Evolutionary conservation across 805 yeast species (phyloP), one percentile per base, ranked within the genome.

Genomic region (Nakazawaea siamensis): DNA sequence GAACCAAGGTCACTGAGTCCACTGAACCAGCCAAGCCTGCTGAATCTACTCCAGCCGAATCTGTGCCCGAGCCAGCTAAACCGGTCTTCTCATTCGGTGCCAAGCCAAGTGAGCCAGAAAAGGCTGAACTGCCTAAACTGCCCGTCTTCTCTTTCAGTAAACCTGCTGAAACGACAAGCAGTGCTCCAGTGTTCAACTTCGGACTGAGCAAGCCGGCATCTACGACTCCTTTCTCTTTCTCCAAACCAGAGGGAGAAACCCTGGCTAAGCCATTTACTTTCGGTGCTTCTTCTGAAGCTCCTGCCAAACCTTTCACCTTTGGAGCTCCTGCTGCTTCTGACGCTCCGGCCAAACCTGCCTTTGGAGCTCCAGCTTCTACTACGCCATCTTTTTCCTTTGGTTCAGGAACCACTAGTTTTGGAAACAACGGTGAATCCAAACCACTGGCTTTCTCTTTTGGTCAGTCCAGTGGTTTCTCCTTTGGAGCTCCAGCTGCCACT

Each of bases 1-100:
- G 23, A 8, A 8, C 27, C 47, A 47, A 24, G 50, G 12, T 10
- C 18, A 7, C 17, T 7, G 15, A 27, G 12, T 12, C 11, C 17
- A 10, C 12, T 12, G 29, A 27, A 27, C 29, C 18, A 16, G 18
- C 18, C 5, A 28, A 28, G n/a, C 27, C 27, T 9, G 8, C 12
- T 13, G 14, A 16, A 6, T 20, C 10, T 20, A 18, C 15, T 23
- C 21, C 33, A 8, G 16, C 35, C 14, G 13, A 31, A 24, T 12
- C 38, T 18, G 35, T 37, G 8, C 40, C 41, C 18, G 29, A 31
- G 11, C 27, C 34, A 13, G 40, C 44, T 11, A 47, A 50, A 20
- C 43, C 56, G 4, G 43, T 48, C 6, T 54, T 56, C 29, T 30
- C 51, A 5, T 55, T 55, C 43, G 57, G 57, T 6, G 18, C 39